phyloP scores from a whole-genome alignment of 306 rosid genomes.

The Pterocarpus macrocarpus region DNA sequence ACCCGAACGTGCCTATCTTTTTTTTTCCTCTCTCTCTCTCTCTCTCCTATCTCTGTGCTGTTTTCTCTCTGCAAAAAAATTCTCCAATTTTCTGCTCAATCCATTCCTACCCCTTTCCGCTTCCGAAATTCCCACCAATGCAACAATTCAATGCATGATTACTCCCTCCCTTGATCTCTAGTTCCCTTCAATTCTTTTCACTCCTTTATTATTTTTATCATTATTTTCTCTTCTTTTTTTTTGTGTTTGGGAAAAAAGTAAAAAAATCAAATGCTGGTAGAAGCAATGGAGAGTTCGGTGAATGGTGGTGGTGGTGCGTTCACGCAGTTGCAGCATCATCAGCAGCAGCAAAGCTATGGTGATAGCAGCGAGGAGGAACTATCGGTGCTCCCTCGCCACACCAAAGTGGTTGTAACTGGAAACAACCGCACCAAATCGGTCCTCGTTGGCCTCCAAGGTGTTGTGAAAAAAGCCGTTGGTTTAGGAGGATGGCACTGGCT shows the following conservation, averaged over 20 bases:
- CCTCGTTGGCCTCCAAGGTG: conserved; percentile 96
- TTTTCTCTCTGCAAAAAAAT: conserved; percentile 46
- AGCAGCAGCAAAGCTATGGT: conserved; percentile 74
- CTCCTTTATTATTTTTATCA: not conserved
- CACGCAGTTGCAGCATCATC: conserved; percentile 59
- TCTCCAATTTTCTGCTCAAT: not conserved
- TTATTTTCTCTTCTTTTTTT: not conserved
- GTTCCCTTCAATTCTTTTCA: not conserved
- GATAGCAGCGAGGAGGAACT: conserved; percentile 98
- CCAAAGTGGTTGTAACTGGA: conserved; percentile 96
- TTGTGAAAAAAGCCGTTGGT: conserved; percentile 97
- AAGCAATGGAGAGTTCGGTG: conserved; percentile 86
- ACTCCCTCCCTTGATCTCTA: not conserved
- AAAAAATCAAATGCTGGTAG: conserved; percentile 63
- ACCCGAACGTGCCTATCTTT: not conserved
- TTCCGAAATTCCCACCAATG: conserved; percentile 46
- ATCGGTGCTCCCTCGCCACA: conserved; percentile 95
- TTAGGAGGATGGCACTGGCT: conserved; percentile 99
- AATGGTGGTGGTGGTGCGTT: conserved; percentile 64
- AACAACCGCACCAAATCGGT: conserved; percentile 97
- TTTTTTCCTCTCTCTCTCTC: not conserved
- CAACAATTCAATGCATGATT: conserved; percentile 59
- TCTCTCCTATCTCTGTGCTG: conserved; percentile 47
- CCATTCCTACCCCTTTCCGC: conserved; percentile 26
- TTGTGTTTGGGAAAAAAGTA: too few relatives aligned